phyloP scores from a whole-genome alignment of 345 rosid species.

The Alliaria petiolata region DNA sequence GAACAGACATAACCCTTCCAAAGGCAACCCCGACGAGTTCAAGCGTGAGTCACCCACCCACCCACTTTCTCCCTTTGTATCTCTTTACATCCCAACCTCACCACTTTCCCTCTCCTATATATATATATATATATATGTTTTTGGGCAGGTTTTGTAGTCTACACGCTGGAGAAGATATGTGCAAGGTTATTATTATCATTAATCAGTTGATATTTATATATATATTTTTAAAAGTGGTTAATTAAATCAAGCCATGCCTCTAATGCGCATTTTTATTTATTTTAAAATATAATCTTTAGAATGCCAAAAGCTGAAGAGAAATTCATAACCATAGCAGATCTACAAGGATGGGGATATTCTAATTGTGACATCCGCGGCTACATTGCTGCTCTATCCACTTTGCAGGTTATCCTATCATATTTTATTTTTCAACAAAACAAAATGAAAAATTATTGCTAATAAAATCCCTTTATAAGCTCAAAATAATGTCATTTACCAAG shows the following conservation, averaged over 20 bases:
- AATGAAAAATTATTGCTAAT: too few relatives aligned
- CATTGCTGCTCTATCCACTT: slow-evolving; percentile 55
- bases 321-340: slow-evolving; percentile 63
- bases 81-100: not conserved
- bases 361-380: slow-evolving; percentile 75
- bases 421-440: too few relatives aligned
- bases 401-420: slow-evolving; percentile 54
- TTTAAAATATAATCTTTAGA: slow-evolving; percentile 13
- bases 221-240: too few relatives aligned
- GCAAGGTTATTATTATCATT: slow-evolving; percentile 44
- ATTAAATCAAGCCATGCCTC: not conserved
- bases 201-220: not conserved
- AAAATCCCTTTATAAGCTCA: too few relatives aligned
- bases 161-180: slow-evolving; percentile 61
- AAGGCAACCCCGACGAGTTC: slow-evolving; percentile 66
- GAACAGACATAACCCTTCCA: slow-evolving; percentile 59
- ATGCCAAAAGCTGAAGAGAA: slow-evolving; percentile 82
- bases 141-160: slow-evolving; percentile 49
- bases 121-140: too few relatives aligned
- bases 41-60: slow-evolving; percentile 44
- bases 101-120: too few relatives aligned
- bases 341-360: slow-evolving; percentile 86
- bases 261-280: not conserved
- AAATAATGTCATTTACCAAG: too few relatives aligned
- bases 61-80: too few relatives aligned